A percentile compares a stretch with the other conserved stretches of the same genome.
These are phyloP conservation scores for Kurtzmaniella natalensis DNA, from an alignment of 1,139 yeast species.

Conservation along the genomic window DNA sequence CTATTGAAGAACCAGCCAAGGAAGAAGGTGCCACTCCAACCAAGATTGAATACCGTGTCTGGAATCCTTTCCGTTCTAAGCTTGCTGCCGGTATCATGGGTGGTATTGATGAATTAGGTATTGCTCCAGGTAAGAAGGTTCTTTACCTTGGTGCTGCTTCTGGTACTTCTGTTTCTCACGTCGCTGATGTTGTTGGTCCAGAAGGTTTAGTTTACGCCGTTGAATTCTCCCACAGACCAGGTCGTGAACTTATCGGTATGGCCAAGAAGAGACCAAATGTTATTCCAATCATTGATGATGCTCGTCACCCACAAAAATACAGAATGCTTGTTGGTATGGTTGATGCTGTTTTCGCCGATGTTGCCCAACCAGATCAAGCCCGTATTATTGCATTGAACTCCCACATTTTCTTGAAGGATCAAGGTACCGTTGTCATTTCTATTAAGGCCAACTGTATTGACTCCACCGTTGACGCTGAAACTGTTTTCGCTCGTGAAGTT, in stretches of 20 bases:
- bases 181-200: slow-evolving; percentile 97
- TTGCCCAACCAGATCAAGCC: slow-evolving; percentile 99
- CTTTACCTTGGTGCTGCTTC: slow-evolving; percentile 98
- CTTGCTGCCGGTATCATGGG: slow-evolving; percentile 99
- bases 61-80: slow-evolving; percentile 99
- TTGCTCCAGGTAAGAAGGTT: slow-evolving; percentile 97
- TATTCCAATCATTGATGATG: slow-evolving; percentile 98
- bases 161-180: slow-evolving; percentile 98
- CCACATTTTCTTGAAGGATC: slow-evolving; percentile 95
- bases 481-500: slow-evolving; percentile 98
- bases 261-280: slow-evolving; percentile 99
- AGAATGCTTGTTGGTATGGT: slow-evolving; percentile 99
- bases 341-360: slow-evolving; percentile 97
- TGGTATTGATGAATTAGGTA: slow-evolving; percentile 96
- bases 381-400: slow-evolving; percentile 98
- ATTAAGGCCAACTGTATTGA: slow-evolving; percentile 99
- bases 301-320: slow-evolving; percentile 99
- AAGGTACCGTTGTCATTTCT: slow-evolving; percentile 97
- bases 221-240: slow-evolving; percentile 99
- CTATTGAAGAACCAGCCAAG: slow-evolving; percentile 86
- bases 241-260: slow-evolving; percentile 98
- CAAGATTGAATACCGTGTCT: slow-evolving; percentile 96
- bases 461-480: slow-evolving; percentile 98
- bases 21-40: slow-evolving; percentile 89
- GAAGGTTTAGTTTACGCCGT: slow-evolving; percentile 98